Base-by-base conservation (phyloP, 371 early-diverging fungal species). In the Mucor lusitanicus region DNA sequence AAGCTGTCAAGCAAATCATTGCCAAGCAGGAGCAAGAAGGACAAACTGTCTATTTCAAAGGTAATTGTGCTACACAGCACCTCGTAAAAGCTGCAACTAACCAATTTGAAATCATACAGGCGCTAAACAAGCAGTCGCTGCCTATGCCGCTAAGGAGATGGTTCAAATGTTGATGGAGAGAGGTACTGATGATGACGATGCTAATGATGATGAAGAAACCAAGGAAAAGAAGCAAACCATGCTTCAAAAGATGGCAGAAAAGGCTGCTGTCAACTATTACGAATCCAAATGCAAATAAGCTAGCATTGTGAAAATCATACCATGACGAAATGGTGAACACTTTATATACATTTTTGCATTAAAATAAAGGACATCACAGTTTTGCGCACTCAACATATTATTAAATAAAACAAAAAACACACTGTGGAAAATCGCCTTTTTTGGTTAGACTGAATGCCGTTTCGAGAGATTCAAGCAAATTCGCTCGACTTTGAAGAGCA, bases 41-140 rank as follows among this genome's bases (percentile, higher is more conserved):
- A 33, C 59, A 81, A 59, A 72, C 68, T 9, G 80, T 74, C 53
- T 70, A 67, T 35, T 82, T 83, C 64, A 70, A 73, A 21, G 50
- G 37, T 37, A 37, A 37, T n/a, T 13, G 12, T 8, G 13, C 37
- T 37, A 12, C 13, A 37, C 37, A 37, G 37, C 8, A 37, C 3
- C 8, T 37, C 3, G 11, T 12, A 37, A 37, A 37, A 37, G 8
- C 37, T 37, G 37, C 13, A 1, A 37, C 12, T 37, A 13, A 37
- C 37, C 37, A 1, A 8, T 37, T 12, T 13, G 7, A 33, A 33
- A 3, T 3, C 3, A 2, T 3, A 13, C 13, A 37, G 37, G 78
- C 2, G 76, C 82, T 55, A 88, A 88, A 71, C 77, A 86, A 65
- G 28, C 81, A 59, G 75, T 88, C 69, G 87, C 86, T 48, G 79